Evolutionary conservation across 163 green algal species (phyloP).

Genomic region (Trebouxiophyceae sp.): DNA sequence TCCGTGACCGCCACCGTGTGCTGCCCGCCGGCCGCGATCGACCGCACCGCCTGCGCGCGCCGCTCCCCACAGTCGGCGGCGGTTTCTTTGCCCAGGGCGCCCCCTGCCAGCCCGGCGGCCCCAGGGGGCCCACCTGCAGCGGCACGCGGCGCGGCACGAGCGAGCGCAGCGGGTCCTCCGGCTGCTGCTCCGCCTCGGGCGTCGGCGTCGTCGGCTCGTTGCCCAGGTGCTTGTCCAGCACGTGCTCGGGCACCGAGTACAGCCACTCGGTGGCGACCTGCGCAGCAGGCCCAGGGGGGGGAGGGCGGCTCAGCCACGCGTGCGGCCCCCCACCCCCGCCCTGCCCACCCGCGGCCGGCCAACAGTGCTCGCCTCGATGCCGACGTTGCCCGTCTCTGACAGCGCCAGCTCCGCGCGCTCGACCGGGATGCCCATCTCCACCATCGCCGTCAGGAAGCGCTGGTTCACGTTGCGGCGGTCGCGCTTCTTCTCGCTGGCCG

Average conservation of each 20-base stretch:
- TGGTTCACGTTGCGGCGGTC: slow-evolving; percentile 61
- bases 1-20: slow-evolving; percentile 74
- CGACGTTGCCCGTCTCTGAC: slow-evolving; percentile 73
- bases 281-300: too few species aligned
- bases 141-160: slow-evolving; percentile 16
- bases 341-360: neutral
- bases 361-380: slow-evolving; percentile 49
- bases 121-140: slow-evolving; percentile 14
- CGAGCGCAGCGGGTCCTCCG: slow-evolving; percentile 8
- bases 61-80: neutral
- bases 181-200: neutral
- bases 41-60: slow-evolving; percentile 48
- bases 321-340: neutral
- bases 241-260: slow-evolving; percentile 40
- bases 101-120: too few species aligned
- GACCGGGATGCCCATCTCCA: slow-evolving; percentile 83
- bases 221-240: slow-evolving; percentile 43
- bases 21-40: slow-evolving; percentile 48
- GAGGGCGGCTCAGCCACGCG: too few species aligned
- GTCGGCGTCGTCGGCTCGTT: slow-evolving; percentile 35
- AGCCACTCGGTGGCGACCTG: slow-evolving; percentile 77
- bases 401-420: slow-evolving; percentile 74
- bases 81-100: neutral
- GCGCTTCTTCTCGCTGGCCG: slow-evolving; percentile 29
- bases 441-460: slow-evolving; percentile 62